Conservation (phyloP, 345 rosid species). For the Capsella bursapastoris region DNA sequence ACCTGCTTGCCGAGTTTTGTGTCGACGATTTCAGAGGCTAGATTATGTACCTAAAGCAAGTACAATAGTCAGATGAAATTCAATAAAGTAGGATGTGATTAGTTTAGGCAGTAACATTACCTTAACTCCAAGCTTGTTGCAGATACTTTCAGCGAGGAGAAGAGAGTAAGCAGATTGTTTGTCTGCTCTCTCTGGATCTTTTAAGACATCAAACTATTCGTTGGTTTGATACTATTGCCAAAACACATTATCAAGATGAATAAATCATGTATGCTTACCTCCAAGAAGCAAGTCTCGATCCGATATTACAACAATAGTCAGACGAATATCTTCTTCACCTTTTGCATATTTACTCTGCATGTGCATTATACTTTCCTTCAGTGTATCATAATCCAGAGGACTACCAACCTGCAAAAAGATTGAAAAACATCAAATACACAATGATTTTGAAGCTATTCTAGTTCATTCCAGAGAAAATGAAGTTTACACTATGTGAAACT, state of each 20-base stretch:
- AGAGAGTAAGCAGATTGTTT: conserved; percentile 89
- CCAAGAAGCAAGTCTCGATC: conserved; percentile 84
- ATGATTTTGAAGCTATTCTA: conserved; percentile 13
- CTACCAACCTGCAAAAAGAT: conserved; percentile 72
- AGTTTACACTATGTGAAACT: conserved; percentile 70
- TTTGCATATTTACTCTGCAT: conserved; percentile 57
- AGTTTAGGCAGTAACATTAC: conserved; percentile 42
- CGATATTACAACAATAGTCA: conserved; percentile 80
- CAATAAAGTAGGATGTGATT: conserved; percentile 7
- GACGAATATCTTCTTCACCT: conserved; percentile 60
- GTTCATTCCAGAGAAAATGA: conserved; percentile 13
- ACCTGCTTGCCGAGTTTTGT: conserved; percentile 95
- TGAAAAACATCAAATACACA: conserved; percentile 29
- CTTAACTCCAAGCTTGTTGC: conserved; percentile 82
- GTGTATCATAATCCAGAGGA: conserved; percentile 74
- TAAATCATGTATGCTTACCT: conserved; percentile 51
- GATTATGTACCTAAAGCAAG: conserved; percentile 75
- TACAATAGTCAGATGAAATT: conserved; percentile 22
- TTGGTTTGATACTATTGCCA: conserved; percentile 12
- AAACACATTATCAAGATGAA: conserved; percentile 7
- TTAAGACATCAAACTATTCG: conserved; percentile 38
- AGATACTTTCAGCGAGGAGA: conserved; percentile 91
- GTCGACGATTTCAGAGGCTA: conserved; percentile 92
- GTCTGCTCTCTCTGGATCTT: conserved; percentile 93
- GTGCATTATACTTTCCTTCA: conserved; percentile 67